phyloP scores from a whole-genome alignment of 2,329 filamentous ascomycete genomes.

The Fusarium sp. region DNA sequence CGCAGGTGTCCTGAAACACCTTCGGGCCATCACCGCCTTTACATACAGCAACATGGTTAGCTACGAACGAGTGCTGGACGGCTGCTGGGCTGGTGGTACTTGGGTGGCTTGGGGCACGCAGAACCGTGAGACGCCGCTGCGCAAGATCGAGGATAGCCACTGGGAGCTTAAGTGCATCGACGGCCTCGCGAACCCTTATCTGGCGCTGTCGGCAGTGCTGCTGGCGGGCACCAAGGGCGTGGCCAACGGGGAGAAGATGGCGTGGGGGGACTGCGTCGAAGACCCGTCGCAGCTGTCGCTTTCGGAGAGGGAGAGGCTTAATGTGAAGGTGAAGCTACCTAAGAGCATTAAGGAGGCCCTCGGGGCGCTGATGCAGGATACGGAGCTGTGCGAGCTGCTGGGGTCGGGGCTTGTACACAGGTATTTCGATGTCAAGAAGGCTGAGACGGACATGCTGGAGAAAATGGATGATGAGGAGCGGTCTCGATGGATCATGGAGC shows the following conservation, averaged over 20 bases:
- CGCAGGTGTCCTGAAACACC: constrained; percentile 74
- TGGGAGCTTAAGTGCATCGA: constrained; percentile 87
- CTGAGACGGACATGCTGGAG: constrained; percentile 59
- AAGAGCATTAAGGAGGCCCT: constrained; percentile 66
- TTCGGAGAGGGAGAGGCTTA: constrained; percentile 62
- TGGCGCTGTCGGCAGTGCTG: constrained; percentile 59
- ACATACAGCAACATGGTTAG: constrained; percentile 73
- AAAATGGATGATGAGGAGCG: constrained; percentile 61
- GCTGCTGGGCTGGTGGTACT: constrained; percentile 82
- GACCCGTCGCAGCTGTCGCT: constrained; percentile 65
- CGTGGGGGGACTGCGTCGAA: constrained; percentile 63
- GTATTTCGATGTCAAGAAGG: constrained; percentile 70
- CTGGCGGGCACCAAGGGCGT: constrained; percentile 48
- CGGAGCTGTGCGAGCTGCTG: constrained; percentile 58
- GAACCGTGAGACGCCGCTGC: constrained; percentile 80
- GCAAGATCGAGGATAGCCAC: constrained; percentile 73
- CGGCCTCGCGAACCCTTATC: constrained; percentile 82
- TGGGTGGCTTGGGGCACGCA: constrained; percentile 86
- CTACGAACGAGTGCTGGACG: constrained; percentile 76
- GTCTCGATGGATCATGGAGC: constrained; percentile 72
- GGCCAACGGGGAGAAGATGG: constrained; percentile 51
- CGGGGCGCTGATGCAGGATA: constrained; percentile 60
- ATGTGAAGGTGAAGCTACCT: constrained; percentile 67
- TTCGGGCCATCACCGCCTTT: constrained; percentile 76
- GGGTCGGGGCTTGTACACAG: constrained; percentile 63